Base-by-base conservation (phyloP, 352 stramenopile genomes). In the Globisporangium spinosum region DNA sequence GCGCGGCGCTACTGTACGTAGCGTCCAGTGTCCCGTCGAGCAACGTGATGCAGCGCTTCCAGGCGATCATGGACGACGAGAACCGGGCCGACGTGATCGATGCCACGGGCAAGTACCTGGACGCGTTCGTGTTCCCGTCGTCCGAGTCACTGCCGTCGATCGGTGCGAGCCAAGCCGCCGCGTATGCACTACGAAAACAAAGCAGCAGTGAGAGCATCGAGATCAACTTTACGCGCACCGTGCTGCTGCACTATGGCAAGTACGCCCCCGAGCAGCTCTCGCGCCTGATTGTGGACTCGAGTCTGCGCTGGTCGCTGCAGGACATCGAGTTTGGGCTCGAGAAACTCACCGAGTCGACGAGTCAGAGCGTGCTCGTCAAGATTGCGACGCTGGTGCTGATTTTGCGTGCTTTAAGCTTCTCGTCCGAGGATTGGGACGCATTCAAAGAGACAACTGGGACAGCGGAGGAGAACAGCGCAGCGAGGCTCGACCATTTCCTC, bases 181-280 rank as follows among this genome's bases (percentile, higher is more conserved):
- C 51, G 35, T 58, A 77, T 23, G 43, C 60, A 35, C 15, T 29
- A 10, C 49, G 53, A 55, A 22, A 25, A 2, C 43, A 51, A 6
- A 43, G 10, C 10, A 47, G 0, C 13, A 47, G 3, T 20, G 38
- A 9, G 35, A 76, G 49, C 35, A 56, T 7, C 1, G 59, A 53
- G 25, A 54, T 27, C 23, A 53, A 54, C 29, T 92, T 93, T 40
- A 95, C 85, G 8, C 81, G 80, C 25, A 87, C 75, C 2, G 83
- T 91, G 12, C 68, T 95, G 55, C 61, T 77, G 17, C 84, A 95
- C 51, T 95, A 93, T 59, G 80, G 80, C 22, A 83, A 89, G 55
- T 80, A 93, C 60, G 86, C 85, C 7, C 87, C 87, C 0, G 85
- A 92, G 60, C 80, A 93, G 64, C 76, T 95, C 29, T 78, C 87